Evolutionary conservation across 495 filamentous ascomycete species (phyloP).

Genomic region (Astrothelium subdiscretum): DNA sequence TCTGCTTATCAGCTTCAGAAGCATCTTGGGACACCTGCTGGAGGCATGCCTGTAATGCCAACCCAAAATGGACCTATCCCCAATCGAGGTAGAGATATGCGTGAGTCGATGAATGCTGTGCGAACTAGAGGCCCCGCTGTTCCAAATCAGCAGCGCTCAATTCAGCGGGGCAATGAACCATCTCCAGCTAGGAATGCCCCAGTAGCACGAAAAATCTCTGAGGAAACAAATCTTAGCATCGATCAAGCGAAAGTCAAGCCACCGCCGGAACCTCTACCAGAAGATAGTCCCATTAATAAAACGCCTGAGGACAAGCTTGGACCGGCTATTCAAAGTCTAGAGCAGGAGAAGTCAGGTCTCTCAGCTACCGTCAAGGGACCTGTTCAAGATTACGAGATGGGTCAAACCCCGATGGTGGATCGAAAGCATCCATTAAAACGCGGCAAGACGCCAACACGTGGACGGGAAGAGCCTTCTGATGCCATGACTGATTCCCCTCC

Average conservation of each 20-base stretch:
- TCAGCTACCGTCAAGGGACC: conserved; percentile 16
- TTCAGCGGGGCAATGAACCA: conserved; percentile 40
- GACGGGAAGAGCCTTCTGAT: neutral
- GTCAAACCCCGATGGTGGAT: neutral
- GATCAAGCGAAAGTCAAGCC: conserved; percentile 30
- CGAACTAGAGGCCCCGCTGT: conserved; percentile 59
- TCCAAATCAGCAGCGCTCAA: conserved; percentile 52
- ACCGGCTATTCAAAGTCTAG: conserved; percentile 27
- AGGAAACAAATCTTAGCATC: conserved; percentile 36
- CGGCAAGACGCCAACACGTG: conserved; percentile 2
- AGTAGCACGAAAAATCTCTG: conserved; percentile 52
- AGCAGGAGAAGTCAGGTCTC: conserved; percentile 7
- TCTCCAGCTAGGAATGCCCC: conserved; percentile 46
- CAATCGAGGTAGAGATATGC: conserved; percentile 75
- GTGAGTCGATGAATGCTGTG: conserved; percentile 88
- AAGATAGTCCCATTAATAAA: conserved; percentile 39
- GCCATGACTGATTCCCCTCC: conserved; percentile 27
- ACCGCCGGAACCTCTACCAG: conserved; percentile 16
- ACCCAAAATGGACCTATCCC: conserved; percentile 77
- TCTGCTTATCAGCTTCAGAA: conserved; percentile 94
- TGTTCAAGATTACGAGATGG: conserved; percentile 8
- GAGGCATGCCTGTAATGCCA: conserved; percentile 76
- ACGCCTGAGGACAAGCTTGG: conserved; percentile 51
- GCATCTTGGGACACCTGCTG: conserved; percentile 68
- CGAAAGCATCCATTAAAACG: neutral